phyloP scores from a whole-genome alignment of 1,139 yeast species.

The Kluyveromyces marxianus region DNA sequence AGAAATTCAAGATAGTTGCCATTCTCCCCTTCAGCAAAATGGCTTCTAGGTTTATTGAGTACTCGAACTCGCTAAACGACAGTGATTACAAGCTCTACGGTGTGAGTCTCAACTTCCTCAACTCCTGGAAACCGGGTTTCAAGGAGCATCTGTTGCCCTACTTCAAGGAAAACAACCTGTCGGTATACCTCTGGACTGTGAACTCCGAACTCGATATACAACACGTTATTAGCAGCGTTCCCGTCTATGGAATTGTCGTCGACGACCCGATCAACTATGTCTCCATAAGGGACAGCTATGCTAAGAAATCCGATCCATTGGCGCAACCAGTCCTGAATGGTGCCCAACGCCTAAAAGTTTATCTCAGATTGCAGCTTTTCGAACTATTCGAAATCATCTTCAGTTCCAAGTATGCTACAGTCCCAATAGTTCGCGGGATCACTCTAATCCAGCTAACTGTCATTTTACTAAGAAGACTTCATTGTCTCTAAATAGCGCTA shows the following conservation, averaged over 20 bases:
- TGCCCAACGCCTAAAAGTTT: conserved; percentile 24
- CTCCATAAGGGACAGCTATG: conserved; percentile 10
- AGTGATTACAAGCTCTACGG: conserved; percentile 35
- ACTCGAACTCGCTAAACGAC: conserved; percentile 31
- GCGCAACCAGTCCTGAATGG: conserved; percentile 16
- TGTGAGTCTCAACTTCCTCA: conserved; percentile 36
- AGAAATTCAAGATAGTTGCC: conserved; percentile 41
- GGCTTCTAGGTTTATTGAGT: conserved; percentile 24
- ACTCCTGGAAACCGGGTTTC: conserved; percentile 39
- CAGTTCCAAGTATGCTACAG: conserved; percentile 23
- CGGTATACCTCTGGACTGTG: conserved; percentile 77
- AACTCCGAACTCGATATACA: conserved; percentile 41
- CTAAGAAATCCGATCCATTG: conserved; percentile 9
- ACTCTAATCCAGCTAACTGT: conserved; percentile 20
- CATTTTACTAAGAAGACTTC: conserved; percentile 17
- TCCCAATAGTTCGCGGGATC: conserved; percentile 15
- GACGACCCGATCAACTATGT: conserved; percentile 42
- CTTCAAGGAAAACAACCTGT: conserved; percentile 37
- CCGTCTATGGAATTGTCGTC: conserved; percentile 55
- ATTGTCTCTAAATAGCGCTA: conserved; percentile 15
- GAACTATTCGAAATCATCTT: conserved; percentile 16
- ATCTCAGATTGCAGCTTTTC: conserved; percentile 16
- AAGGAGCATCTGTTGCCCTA: conserved; percentile 32
- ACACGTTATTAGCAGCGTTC: conserved; percentile 33
- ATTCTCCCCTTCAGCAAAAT: conserved; percentile 25